Evolutionary conservation across 257 asterid species (phyloP).

Genomic region (Scutellaria baicalensis): DNA sequence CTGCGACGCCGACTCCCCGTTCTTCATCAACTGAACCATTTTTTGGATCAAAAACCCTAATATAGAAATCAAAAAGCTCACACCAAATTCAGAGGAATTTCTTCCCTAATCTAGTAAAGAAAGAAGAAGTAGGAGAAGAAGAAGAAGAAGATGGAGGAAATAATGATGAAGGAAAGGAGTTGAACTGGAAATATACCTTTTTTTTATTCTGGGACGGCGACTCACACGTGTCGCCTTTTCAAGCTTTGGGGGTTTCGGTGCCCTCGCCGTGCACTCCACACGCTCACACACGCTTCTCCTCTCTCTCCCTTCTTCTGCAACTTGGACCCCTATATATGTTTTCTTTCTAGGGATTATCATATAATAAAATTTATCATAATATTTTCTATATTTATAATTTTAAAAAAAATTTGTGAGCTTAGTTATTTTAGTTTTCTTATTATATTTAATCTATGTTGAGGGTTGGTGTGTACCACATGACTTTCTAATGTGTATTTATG

Average conservation of each 20-base stretch:
- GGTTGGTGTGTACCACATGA: no score
- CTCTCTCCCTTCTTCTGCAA: not conserved
- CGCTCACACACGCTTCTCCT: constrained; percentile 5
- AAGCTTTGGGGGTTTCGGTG: constrained; percentile 18
- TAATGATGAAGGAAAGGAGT: constrained; percentile 9
- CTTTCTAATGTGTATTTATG: no score
- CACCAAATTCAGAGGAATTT: not conserved
- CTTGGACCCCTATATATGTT: not conserved
- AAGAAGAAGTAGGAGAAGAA: not conserved
- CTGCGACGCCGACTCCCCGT: constrained; percentile 31
- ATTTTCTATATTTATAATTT: no score
- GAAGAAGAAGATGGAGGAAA: not conserved
- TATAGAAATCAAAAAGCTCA: not conserved
- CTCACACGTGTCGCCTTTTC: constrained; percentile 35
- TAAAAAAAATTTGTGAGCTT: no score
- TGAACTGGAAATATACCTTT: constrained; percentile 17
- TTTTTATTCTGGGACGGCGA: constrained; percentile 32
- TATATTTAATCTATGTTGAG: no score
- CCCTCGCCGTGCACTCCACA: constrained; percentile 21
- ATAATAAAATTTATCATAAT: no score
- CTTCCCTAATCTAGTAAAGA: not conserved
- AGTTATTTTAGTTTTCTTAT: no score
- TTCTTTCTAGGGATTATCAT: not conserved
- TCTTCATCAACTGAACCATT: constrained; percentile 49
- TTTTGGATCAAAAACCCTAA: constrained; percentile 16